Evolutionary conservation across 139 green algal genomes (phyloP), one percentile per base, ranked within the genome.

Genomic region (Chlamydomonas eustigma): DNA sequence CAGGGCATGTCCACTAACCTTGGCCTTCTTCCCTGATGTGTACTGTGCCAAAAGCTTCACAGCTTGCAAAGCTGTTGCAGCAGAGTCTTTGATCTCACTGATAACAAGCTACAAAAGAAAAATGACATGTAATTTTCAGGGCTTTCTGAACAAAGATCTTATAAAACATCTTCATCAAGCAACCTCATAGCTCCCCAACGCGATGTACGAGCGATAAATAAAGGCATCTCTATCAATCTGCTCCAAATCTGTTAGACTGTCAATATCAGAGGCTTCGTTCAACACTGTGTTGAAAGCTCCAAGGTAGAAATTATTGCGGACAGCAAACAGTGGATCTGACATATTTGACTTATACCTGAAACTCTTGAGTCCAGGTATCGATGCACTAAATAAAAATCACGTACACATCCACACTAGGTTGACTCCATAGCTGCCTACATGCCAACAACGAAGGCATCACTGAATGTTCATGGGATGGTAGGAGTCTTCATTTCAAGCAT

Each of bases 71-170:
- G 88, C 83, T 32, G 87, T 92, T 0, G 94, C 76, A 1, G 92
- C 81, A 4, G 83, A 82, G n/a, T 89, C 67, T 0, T 36, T 71
- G 68, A 99, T 93, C 63, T 98, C 95, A 50, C 85, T 89, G 34
- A 98, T 89, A 2, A 97, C 95, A 33, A 98, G 72, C 94, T 99
- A n/a, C n/a, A n/a, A n/a, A n/a, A n/a, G n/a, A n/a, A n/a, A n/a
- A n/a, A n/a, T n/a, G n/a, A n/a, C n/a, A n/a, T n/a, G n/a, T n/a
- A n/a, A n/a, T n/a, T n/a, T n/a, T n/a, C n/a, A n/a, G n/a, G n/a
- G n/a, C n/a, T n/a, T n/a, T n/a, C n/a, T n/a, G n/a, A n/a, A n/a
- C n/a, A n/a, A n/a, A n/a, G n/a, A n/a, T n/a, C n/a, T n/a, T n/a
- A n/a, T n/a, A n/a, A n/a, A n/a, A n/a, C n/a, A 71, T 80, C 77